A percentile compares a stretch with the other conserved stretches of the same genome.
phyloP scores from a whole-genome alignment of 2,329 filamentous ascomycete species.

The Rutstroemia sp. region DNA sequence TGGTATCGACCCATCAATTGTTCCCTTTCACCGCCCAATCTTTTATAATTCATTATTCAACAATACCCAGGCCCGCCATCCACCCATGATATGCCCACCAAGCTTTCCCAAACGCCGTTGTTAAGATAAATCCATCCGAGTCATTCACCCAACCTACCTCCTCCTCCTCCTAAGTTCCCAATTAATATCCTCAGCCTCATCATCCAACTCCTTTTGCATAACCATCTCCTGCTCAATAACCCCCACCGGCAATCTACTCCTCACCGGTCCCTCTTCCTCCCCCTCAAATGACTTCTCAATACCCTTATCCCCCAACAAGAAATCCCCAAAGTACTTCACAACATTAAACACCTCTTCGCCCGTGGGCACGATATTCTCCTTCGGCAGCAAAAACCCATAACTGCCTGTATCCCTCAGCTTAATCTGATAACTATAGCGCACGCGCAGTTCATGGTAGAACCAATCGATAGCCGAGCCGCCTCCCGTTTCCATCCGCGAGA shows the following conservation, averaged over 20 bases:
- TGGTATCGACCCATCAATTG: too few species aligned
- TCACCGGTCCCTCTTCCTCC: conserved; percentile 1
- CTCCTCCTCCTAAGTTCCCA: conserved; percentile 24
- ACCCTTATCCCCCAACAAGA: conserved; percentile 63
- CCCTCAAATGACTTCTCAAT: conserved; percentile 39
- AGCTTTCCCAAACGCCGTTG: neutral
- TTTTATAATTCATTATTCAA: too few species aligned
- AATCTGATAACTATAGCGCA: conserved; percentile 85
- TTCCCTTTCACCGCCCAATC: too few species aligned
- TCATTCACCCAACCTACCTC: neutral
- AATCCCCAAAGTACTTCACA: conserved; percentile 76
- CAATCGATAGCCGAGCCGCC: conserved; percentile 89
- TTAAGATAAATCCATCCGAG: neutral
- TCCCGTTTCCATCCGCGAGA: conserved; percentile 57
- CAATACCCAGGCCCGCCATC: too few species aligned
- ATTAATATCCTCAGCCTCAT: conserved; percentile 15
- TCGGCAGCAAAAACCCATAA: conserved; percentile 87
- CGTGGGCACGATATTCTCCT: conserved; percentile 78
- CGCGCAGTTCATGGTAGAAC: conserved; percentile 83
- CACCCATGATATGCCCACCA: neutral
- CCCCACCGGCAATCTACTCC: neutral
- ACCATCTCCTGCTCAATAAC: neutral
- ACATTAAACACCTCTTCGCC: conserved; percentile 83
- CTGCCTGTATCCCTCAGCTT: conserved; percentile 89
- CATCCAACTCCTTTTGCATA: conserved; percentile 5